Conservation (phyloP, 768 basidiomycete species). For the Mycena capillaripes region DNA sequence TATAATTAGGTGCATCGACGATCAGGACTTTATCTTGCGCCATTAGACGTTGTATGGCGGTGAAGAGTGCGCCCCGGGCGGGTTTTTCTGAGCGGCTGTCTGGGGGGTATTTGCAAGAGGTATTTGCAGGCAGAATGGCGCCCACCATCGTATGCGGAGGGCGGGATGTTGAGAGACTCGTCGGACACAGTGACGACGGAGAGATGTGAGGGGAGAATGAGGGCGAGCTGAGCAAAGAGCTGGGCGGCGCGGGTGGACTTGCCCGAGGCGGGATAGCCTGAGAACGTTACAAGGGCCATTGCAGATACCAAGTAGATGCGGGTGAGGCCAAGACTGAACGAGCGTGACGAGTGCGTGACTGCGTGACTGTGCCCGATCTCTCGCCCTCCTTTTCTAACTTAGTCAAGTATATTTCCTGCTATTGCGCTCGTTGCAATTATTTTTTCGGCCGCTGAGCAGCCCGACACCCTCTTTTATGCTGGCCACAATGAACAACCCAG, state of each 20-base stretch:
- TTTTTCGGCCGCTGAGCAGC: conserved; percentile 38
- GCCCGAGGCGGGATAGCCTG: conserved; percentile 90
- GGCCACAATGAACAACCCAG: conserved; percentile 44
- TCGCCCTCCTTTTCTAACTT: not conserved
- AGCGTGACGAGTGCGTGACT: no score
- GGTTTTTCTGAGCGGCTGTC: conserved; percentile 90
- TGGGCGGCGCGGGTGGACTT: conserved; percentile 83
- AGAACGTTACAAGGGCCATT: conserved; percentile 95
- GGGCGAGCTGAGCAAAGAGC: conserved; percentile 68
- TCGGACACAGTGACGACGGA: conserved; percentile 76
- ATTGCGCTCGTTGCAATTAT: no score
- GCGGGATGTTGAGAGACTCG: conserved; percentile 72
- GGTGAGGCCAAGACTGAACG: no score
- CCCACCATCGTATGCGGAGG: conserved; percentile 83
- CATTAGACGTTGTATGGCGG: conserved; percentile 84
- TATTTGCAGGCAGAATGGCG: conserved; percentile 12
- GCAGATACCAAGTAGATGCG: no score
- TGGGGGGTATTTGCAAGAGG: conserved; percentile 45
- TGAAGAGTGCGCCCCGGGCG: conserved; percentile 86
- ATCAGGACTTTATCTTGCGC: conserved; percentile 84
- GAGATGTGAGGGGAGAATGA: conserved; percentile 67
- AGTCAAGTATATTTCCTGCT: no score
- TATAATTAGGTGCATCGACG: conserved; percentile 94
- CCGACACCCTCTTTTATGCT: conserved; percentile 42
- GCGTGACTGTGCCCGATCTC: no score